Evolutionary conservation across 2,329 filamentous ascomycete genomes (phyloP), one percentile per base, ranked within the genome.

Genomic region (Claviceps maximensis): DNA sequence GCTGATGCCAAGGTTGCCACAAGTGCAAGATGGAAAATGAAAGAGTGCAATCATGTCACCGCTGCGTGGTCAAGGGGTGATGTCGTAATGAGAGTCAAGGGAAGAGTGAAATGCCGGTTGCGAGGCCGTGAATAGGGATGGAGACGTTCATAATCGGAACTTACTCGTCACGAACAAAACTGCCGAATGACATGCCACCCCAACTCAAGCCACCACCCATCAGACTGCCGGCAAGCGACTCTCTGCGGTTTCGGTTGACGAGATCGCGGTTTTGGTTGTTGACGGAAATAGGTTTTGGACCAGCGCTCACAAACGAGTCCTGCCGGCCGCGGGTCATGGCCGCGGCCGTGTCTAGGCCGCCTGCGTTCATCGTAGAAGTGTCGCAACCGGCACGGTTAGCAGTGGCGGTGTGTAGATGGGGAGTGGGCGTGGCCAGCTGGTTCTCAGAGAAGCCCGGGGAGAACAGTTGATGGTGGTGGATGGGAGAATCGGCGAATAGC

Each of bases 91-190:
- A 53, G 51, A 55, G 57, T 54, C 51, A 55, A 55, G 49, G 46
- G 10, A 13, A 31, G n/a, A 31, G 27, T 1, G n/a, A 19, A 12
- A 29, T 33, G 13, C 17, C 4, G 12, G 12, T 9, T 15, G 8
- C 12, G 7, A 36, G 12, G 31, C 47, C 21, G 47, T 38, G 44
- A 48, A n/a, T 4, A 38, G 23, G n/a, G 47, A n/a, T 10, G 29
- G 7, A 48, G 4, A n/a, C 12, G 31, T 29, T 21, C 21, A 7
- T 23, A 5, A 10, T 23, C 23, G 42, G 47, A 55, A 74, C 91
- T 82, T 82, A 98, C 93, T 98, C 93, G 73, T 98, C 91, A 69
- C 88, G 80, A 69, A 98, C 93, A 76, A 94, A 97, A 65, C 91
- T 97, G 57, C 91, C 91, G 59, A 97, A 88, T 9, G 91, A 97